A percentile compares a stretch with the other conserved stretches of the same genome.
These are phyloP conservation scores for Begonia loranthoides DNA, from an alignment of 306 rosid species.

Conservation along the genomic window DNA sequence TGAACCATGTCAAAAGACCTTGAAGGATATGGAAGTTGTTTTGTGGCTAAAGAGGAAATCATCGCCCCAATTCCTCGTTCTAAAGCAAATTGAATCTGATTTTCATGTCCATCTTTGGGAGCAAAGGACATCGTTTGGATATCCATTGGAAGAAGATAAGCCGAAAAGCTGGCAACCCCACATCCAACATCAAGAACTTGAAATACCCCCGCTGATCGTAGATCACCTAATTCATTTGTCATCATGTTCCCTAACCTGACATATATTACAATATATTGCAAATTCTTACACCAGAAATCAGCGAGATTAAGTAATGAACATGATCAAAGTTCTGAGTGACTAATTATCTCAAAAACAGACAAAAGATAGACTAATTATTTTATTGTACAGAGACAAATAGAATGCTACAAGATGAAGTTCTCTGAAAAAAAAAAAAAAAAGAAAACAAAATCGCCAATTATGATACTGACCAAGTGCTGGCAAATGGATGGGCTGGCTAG, in stretches of 20 bases:
- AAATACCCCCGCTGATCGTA: conserved; percentile 61
- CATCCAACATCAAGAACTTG: conserved; percentile 92
- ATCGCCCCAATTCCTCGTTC: conserved; percentile 88
- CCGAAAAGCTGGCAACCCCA: conserved; percentile 96
- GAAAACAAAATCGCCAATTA: too few relatives aligned
- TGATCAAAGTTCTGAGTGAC: too few relatives aligned
- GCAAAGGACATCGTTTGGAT: conserved; percentile 91
- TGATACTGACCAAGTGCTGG: too few relatives aligned
- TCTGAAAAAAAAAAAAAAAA: too few relatives aligned
- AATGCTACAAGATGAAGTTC: too few relatives aligned
- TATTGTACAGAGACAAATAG: too few relatives aligned
- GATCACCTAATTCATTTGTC: conserved; percentile 58
- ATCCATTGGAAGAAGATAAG: conserved; percentile 77
- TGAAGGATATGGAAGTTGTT: conserved; percentile 75
- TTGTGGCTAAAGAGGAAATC: conserved; percentile 81
- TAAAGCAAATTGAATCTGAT: conserved; percentile 90
- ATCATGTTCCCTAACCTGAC: conserved; percentile 85
- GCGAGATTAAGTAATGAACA: too few relatives aligned
- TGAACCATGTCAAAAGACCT: conserved; percentile 90
- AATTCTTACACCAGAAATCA: too few relatives aligned
- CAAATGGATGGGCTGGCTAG: too few relatives aligned
- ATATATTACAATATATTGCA: neutral
- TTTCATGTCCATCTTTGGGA: conserved; percentile 92
- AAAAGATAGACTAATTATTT: too few relatives aligned
- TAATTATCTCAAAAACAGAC: too few relatives aligned